These are phyloP conservation scores for Aristolochia contorta DNA, from an alignment of 164 flowering plant genomes.

Conservation along the genomic window DNA sequence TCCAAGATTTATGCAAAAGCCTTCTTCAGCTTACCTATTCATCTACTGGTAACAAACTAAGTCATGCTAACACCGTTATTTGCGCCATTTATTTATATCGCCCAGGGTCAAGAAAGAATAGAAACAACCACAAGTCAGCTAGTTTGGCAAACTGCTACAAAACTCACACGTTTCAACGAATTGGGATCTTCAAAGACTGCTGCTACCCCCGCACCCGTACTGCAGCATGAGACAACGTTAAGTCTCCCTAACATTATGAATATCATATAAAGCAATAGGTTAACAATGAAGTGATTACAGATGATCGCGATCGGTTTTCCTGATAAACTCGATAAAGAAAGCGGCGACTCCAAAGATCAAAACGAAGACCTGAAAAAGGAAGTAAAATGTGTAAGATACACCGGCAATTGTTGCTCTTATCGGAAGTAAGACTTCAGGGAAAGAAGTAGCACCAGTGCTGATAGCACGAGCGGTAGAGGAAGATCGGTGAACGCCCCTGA, in stretches of 20 bases:
- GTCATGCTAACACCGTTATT: too few relatives aligned
- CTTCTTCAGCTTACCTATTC: too few relatives aligned
- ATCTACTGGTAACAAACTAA: too few relatives aligned
- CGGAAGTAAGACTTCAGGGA: neutral
- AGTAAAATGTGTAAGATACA: neutral
- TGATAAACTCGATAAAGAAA: constrained; percentile 6
- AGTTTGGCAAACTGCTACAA: neutral
- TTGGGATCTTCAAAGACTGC: constrained; percentile 8
- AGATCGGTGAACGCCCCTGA: neutral
- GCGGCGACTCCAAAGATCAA: neutral
- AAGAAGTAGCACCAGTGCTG: neutral
- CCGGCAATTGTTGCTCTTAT: neutral
- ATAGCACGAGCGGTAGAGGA: neutral
- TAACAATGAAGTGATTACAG: neutral
- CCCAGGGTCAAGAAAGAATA: too few relatives aligned
- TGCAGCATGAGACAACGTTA: neutral
- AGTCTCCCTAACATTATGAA: neutral
- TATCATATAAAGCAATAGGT: neutral
- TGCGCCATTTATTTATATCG: too few relatives aligned
- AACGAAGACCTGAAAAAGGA: neutral
- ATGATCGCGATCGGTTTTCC: constrained; percentile 3
- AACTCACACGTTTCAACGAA: constrained; percentile 6
- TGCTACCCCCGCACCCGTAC: neutral
- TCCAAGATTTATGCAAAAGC: too few relatives aligned
- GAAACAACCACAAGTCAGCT: too few relatives aligned